Conservation (phyloP, 2,329 filamentous ascomycete genomes). For the Claviceps sp. region DNA sequence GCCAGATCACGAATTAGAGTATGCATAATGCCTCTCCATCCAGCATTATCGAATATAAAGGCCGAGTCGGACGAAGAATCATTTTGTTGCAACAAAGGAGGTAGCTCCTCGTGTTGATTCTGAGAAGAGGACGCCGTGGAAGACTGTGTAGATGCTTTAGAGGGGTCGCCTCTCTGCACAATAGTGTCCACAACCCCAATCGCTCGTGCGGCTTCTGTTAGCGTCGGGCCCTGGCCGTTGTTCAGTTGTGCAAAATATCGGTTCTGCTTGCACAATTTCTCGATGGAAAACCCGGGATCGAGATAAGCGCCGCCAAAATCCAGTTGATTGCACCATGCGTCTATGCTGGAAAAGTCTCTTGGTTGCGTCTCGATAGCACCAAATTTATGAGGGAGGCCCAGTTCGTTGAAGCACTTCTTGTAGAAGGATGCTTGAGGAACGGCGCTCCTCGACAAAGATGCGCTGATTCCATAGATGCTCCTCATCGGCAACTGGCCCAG, state of each 20-base stretch:
- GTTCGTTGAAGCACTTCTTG: slow-evolving; percentile 69
- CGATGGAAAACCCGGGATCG: slow-evolving; percentile 53
- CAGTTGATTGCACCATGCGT: slow-evolving; percentile 57
- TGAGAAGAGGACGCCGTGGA: slow-evolving; percentile 36
- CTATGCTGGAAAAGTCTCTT: slow-evolving; percentile 51
- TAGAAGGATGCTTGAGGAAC: slow-evolving; percentile 74
- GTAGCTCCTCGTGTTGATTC: slow-evolving; percentile 16
- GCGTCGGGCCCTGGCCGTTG: slow-evolving; percentile 36
- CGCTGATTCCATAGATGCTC: slow-evolving; percentile 69
- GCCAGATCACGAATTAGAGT: slow-evolving; percentile 72
- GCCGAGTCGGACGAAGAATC: slow-evolving; percentile 34
- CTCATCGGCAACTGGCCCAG: slow-evolving; percentile 71
- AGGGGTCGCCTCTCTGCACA: slow-evolving; percentile 40
- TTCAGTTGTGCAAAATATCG: slow-evolving; percentile 37
- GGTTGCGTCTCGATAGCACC: slow-evolving; percentile 58
- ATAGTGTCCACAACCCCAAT: slow-evolving; percentile 79
- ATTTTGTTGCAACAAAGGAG: slow-evolving; percentile 11
- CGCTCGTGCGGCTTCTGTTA: slow-evolving; percentile 64
- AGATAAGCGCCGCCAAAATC: slow-evolving; percentile 75
- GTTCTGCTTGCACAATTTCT: slow-evolving; percentile 44
- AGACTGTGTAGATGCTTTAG: slow-evolving; percentile 29
- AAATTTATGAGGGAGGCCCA: slow-evolving; percentile 77
- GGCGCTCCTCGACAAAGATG: slow-evolving; percentile 44
- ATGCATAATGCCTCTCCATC: slow-evolving; percentile 74
- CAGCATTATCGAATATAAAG: slow-evolving; percentile 68